Evolutionary conservation across 768 basidiomycete species (phyloP).

Genomic region (Leccinum imitatum): DNA sequence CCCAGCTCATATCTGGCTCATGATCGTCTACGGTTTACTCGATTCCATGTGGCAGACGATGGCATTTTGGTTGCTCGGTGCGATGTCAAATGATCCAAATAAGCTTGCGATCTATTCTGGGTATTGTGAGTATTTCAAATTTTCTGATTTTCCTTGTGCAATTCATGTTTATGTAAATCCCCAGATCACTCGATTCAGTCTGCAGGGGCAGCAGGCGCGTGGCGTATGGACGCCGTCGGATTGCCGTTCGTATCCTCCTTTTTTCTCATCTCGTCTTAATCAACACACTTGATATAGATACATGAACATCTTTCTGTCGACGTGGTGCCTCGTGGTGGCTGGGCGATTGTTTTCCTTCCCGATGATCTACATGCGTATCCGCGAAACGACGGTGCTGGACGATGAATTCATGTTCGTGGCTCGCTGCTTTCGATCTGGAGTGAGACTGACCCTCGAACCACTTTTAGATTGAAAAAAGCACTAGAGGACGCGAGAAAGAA

Average conservation of each 20-base stretch:
- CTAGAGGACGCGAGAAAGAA: background rate
- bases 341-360: constrained; percentile 67
- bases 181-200: constrained; percentile 73
- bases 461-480: constrained; percentile 6
- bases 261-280: background rate
- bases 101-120: constrained; percentile 78
- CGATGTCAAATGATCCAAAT: constrained; percentile 77
- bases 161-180: background rate
- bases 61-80: constrained; percentile 78
- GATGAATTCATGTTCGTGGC: constrained; percentile 55
- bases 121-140: constrained; percentile 70
- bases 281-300: constrained; percentile 32
- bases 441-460: background rate
- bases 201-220: constrained; percentile 68
- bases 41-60: constrained; percentile 84
- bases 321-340: constrained; percentile 63
- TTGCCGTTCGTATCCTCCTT: constrained; percentile 49
- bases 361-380: constrained; percentile 69
- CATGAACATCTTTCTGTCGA: constrained; percentile 71
- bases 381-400: constrained; percentile 50
- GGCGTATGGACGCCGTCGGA: constrained; percentile 66
- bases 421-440: background rate
- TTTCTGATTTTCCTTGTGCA: background rate
- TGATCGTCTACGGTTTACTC: constrained; percentile 66
- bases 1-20: constrained; percentile 49